Percentiles rank a stretch among this genome's conserved stretches.
These are phyloP conservation scores for Lodderomyces orthopsilosis DNA, from an alignment of 1,139 yeast genomes.

Conservation along the genomic window DNA sequence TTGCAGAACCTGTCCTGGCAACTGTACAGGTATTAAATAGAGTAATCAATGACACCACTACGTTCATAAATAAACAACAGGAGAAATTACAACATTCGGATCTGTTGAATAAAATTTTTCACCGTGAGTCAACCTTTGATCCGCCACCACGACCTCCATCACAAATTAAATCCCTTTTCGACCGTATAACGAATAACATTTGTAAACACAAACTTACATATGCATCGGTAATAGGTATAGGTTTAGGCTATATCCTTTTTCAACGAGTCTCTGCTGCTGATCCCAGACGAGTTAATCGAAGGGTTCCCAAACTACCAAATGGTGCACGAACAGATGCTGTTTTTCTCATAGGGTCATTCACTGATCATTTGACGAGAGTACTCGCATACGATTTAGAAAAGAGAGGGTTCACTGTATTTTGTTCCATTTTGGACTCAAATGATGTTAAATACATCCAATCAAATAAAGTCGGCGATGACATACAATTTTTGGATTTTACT, in stretches of 20 bases:
- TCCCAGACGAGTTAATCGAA: constrained; percentile 31
- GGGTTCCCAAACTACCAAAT: constrained; percentile 60
- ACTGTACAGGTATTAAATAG: constrained; percentile 31
- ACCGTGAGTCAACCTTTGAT: constrained; percentile 8
- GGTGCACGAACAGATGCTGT: constrained; percentile 79
- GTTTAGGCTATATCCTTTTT: constrained; percentile 25
- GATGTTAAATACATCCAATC: constrained; percentile 59
- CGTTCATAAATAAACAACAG: constrained; percentile 25
- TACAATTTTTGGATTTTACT: constrained; percentile 42
- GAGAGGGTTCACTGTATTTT: constrained; percentile 77
- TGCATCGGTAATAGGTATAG: constrained; percentile 24
- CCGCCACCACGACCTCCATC: background rate
- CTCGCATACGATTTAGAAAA: constrained; percentile 72
- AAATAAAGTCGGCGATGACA: constrained; percentile 53
- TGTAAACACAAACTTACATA: constrained; percentile 16
- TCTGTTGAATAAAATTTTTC: constrained; percentile 17
- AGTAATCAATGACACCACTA: constrained; percentile 23
- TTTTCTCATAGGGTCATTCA: constrained; percentile 71
- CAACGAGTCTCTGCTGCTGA: constrained; percentile 3
- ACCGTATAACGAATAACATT: constrained; percentile 7
- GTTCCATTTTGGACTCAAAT: constrained; percentile 64
- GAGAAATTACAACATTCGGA: constrained; percentile 22
- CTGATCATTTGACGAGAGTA: constrained; percentile 68
- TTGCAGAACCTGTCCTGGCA: constrained; percentile 47
- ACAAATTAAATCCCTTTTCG: constrained; percentile 8